Conservation (phyloP, 2,329 filamentous ascomycete genomes). For the Hyphodiscus sp. region DNA sequence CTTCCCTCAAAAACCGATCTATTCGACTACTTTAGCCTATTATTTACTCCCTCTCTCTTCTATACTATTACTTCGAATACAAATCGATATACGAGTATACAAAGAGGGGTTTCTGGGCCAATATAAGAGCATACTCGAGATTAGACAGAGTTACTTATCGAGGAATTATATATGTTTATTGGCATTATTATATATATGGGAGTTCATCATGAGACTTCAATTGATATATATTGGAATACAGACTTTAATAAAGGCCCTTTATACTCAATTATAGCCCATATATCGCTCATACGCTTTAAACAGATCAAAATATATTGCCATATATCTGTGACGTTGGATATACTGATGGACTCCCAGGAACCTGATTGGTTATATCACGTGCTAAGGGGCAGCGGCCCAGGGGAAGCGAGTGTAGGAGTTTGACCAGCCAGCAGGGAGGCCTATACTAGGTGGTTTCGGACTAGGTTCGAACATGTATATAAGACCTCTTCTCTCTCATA, state of each 20-base stretch:
- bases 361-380: too few species aligned
- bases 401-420: too few species aligned
- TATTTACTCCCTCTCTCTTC: slow-evolving; percentile 1
- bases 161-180: slow-evolving; percentile 6
- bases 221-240: neutral
- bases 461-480: too few species aligned
- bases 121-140: neutral
- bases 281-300: slow-evolving; percentile 1
- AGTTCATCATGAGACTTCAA: neutral
- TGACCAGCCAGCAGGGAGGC: too few species aligned
- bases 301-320: slow-evolving; percentile 6
- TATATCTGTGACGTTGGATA: too few species aligned
- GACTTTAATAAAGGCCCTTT: slow-evolving; percentile 1
- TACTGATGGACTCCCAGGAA: too few species aligned
- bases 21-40: slow-evolving; percentile 5
- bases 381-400: too few species aligned
- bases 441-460: too few species aligned
- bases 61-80: slow-evolving; percentile 3
- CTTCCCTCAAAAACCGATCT: neutral
- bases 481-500: too few species aligned
- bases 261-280: neutral
- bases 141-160: slow-evolving; percentile 2
- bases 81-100: slow-evolving; percentile 1
- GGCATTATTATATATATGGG: slow-evolving; percentile 7
- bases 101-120: neutral